phyloP scores from a whole-genome alignment of 2,329 filamentous ascomycete genomes.

The Coniella lustricola region DNA sequence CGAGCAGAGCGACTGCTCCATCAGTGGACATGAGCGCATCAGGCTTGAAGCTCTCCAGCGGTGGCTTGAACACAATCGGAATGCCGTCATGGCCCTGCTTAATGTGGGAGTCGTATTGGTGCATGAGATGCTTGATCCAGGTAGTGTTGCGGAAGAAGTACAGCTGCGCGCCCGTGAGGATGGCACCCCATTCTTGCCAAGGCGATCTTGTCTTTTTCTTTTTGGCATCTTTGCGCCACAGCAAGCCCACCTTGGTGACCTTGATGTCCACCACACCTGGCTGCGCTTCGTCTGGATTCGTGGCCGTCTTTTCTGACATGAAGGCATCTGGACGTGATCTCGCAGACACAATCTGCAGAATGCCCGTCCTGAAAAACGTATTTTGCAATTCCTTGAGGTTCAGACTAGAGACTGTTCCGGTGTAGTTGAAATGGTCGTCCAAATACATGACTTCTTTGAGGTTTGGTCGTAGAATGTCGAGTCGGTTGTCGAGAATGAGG shows the following conservation, averaged over 20 bases:
- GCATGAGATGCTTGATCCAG: constrained; percentile 87
- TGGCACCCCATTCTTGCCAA: constrained; percentile 98
- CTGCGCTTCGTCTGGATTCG: constrained; percentile 78
- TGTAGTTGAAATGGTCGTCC: constrained; percentile 86
- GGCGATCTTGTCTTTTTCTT: constrained; percentile 91
- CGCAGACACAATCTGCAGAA: constrained; percentile 91
- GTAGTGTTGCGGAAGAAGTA: constrained; percentile 92
- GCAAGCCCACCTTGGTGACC: constrained; percentile 86
- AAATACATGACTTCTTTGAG: constrained; percentile 88
- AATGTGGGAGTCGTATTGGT: constrained; percentile 77
- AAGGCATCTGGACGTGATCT: constrained; percentile 92
- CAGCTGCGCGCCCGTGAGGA: constrained; percentile 91
- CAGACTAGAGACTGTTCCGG: constrained; percentile 67
- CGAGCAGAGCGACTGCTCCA: constrained; percentile 80
- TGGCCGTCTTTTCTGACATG: constrained; percentile 77
- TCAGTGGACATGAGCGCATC: constrained; percentile 91
- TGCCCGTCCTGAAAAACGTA: constrained; percentile 84
- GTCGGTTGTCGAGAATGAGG: constrained; percentile 81
- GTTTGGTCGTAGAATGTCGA: constrained; percentile 75
- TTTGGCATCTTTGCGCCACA: constrained; percentile 92
- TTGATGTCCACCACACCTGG: constrained; percentile 96
- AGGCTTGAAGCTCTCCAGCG: constrained; percentile 85
- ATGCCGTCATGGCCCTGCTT: constrained; percentile 68
- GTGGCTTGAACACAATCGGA: constrained; percentile 84
- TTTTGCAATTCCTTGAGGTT: constrained; percentile 78